phyloP scores from a whole-genome alignment of 352 stramenopile species.

The Phytophthora aleatoria region DNA sequence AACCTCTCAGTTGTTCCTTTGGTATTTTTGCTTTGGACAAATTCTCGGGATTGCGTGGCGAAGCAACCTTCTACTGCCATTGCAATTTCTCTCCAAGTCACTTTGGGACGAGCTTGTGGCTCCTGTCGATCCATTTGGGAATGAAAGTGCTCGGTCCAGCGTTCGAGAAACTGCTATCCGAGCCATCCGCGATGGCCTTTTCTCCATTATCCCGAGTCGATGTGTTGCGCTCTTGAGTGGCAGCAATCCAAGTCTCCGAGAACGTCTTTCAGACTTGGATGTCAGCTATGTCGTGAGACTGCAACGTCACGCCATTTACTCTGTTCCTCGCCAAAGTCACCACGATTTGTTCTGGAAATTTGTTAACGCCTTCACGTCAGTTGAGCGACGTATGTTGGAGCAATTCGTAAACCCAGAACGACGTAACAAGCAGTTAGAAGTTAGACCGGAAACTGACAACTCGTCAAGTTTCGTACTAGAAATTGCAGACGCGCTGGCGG shows the following conservation, averaged over 20 bases:
- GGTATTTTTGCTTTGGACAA: conserved; percentile 62
- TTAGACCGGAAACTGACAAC: not conserved
- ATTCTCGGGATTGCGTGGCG: conserved; percentile 72
- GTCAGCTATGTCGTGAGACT: conserved; percentile 34
- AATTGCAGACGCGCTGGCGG: conserved; percentile 44
- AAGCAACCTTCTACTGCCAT: conserved; percentile 43
- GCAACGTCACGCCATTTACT: conserved; percentile 38
- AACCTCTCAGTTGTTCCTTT: conserved; percentile 44
- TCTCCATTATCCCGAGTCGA: conserved; percentile 52
- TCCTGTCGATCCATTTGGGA: not conserved
- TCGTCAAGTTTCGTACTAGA: conserved; percentile 43
- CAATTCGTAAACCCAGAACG: conserved; percentile 51
- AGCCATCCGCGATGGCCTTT: conserved; percentile 58
- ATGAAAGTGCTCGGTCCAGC: not conserved
- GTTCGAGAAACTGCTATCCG: conserved; percentile 31
- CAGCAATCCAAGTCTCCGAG: conserved; percentile 34
- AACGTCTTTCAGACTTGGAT: conserved; percentile 41
- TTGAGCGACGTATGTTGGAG: conserved; percentile 48
- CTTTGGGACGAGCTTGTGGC: conserved; percentile 54
- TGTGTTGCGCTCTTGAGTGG: conserved; percentile 52
- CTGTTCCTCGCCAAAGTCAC: conserved; percentile 21
- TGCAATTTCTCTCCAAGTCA: conserved; percentile 48
- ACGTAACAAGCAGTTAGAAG: conserved; percentile 17
- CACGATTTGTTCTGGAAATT: conserved; percentile 61
- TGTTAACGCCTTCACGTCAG: conserved; percentile 42